Evolutionary conservation across 225 moss, liverwort and hornwort genomes (phyloP).

Genomic region (Sphagnum tenellum): DNA sequence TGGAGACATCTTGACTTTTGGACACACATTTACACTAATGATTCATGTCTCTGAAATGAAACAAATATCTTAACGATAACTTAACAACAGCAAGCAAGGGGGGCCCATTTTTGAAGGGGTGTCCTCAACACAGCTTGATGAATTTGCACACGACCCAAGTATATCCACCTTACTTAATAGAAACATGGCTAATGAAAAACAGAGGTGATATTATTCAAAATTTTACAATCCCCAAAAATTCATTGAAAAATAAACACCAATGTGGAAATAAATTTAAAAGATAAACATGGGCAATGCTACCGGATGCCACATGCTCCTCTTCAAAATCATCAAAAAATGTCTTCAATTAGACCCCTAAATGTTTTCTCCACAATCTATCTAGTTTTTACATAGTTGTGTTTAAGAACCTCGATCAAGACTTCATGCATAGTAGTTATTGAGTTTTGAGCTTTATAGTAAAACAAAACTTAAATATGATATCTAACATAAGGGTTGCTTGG

Average conservation of each 20-base stretch:
- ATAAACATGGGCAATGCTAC: constrained; percentile 87
- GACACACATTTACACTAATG: not conserved
- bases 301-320: constrained; percentile 82
- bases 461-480: too few species aligned
- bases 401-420: constrained; percentile 43
- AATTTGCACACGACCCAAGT: constrained; percentile 41
- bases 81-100: constrained; percentile 72
- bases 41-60: too few species aligned
- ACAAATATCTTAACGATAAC: too few species aligned
- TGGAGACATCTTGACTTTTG: too few species aligned
- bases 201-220: too few species aligned
- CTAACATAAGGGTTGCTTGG: constrained; percentile 60
- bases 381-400: constrained; percentile 72
- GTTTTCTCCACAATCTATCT: constrained; percentile 66
- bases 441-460: too few species aligned
- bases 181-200: too few species aligned
- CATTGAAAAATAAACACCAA: too few species aligned
- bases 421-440: too few species aligned
- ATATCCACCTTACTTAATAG: too few species aligned
- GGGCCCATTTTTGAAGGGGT: constrained; percentile 27
- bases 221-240: too few species aligned
- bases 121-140: constrained; percentile 64
- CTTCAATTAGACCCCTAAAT: constrained; percentile 65
- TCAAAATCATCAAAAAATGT: constrained; percentile 81
- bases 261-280: too few species aligned